Base-by-base conservation (phyloP, 768 basidiomycete genomes). In the Coprinopsis cinerea region DNA sequence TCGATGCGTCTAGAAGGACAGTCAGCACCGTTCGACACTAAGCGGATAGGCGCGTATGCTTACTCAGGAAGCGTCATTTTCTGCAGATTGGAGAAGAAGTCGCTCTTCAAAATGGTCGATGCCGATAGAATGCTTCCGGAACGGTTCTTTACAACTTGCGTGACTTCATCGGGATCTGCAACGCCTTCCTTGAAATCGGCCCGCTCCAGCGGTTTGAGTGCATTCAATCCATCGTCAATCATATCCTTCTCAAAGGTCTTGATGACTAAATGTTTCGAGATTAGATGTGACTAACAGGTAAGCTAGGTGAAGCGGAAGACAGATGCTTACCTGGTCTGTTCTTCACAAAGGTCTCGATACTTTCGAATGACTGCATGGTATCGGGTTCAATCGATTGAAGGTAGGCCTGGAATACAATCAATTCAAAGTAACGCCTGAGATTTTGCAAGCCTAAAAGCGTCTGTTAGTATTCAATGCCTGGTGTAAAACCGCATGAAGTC, bases 21-120 rank as follows among this genome's bases (percentile, higher is more conserved):
- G 18, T 20, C 27, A 40, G 4, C 2, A 40, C 37, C 24, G 14
- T 27, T 2, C 15, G 4, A 34, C 41, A 42, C 17, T 26, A 28
- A 36, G 45, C 1, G 3, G 15, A 2, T 40, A 9, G 26, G 2
- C 26, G n/a, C n/a, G 30, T 9, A n/a, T n/a, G 59, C 61, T 32
- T 53, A 94, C 88, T 98, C 96, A 0, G 93, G 89, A 2, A 99
- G 72, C 2, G 90, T 89, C 83, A 96, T 92, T 71, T 97, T 98
- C 68, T 98, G 96, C 26, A 98, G 62, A 61, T 90, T 90, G 4
- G 82, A 82, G 75, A 94, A 94, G 74, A 92, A 92, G 62, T 94
- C 92, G 59, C 88, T 91, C 71, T 99, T 99, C 60, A 98, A 72
- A 57, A 98, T 96, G 1, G 93, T 92, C 3, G 83, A 89, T 1